These are phyloP conservation scores for Aspergillaceae sp. DNA, from an alignment of 2,329 filamentous ascomycete species.

Conservation along the genomic window DNA sequence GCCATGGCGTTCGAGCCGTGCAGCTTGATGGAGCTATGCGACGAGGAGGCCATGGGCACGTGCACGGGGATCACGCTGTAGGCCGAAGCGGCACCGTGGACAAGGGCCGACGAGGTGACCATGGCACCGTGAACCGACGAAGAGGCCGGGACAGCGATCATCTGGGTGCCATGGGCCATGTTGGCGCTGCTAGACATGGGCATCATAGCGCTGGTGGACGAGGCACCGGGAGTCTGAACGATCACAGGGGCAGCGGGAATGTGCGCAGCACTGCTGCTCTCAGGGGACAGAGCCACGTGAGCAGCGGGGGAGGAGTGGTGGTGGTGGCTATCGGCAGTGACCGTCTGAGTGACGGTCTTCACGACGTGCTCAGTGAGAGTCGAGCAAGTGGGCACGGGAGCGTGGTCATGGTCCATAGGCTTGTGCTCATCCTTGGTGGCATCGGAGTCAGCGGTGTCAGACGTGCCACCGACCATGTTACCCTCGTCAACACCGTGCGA, in stretches of 20 bases:
- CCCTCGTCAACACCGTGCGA: conserved; percentile 8
- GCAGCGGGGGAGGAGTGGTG: background rate
- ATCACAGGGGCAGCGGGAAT: too few species aligned
- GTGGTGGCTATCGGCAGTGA: background rate
- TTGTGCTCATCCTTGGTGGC: background rate
- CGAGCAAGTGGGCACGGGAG: conserved; percentile 7
- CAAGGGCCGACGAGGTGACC: conserved; percentile 5
- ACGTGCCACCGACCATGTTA: background rate
- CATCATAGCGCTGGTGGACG: too few species aligned
- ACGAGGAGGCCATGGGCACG: conserved; percentile 14
- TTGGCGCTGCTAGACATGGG: too few species aligned
- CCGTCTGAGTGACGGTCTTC: conserved; percentile 19
- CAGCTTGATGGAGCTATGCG: conserved; percentile 7
- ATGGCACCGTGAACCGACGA: too few species aligned
- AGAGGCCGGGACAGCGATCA: too few species aligned
- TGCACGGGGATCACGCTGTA: conserved; percentile 22
- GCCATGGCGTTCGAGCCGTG: conserved; percentile 16
- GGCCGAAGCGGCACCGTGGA: conserved; percentile 6
- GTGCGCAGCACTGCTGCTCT: too few species aligned
- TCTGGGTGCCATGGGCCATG: too few species aligned
- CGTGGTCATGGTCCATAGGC: background rate
- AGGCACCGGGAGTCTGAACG: too few species aligned
- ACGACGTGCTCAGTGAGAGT: conserved; percentile 17
- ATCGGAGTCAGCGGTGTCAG: too few species aligned
- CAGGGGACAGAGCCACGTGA: background rate